A percentile compares a stretch with the other conserved stretches of the same genome.
phyloP scores from a whole-genome alignment of 2,329 filamentous ascomycete species.

The Cylindrodendrum hubeiense region DNA sequence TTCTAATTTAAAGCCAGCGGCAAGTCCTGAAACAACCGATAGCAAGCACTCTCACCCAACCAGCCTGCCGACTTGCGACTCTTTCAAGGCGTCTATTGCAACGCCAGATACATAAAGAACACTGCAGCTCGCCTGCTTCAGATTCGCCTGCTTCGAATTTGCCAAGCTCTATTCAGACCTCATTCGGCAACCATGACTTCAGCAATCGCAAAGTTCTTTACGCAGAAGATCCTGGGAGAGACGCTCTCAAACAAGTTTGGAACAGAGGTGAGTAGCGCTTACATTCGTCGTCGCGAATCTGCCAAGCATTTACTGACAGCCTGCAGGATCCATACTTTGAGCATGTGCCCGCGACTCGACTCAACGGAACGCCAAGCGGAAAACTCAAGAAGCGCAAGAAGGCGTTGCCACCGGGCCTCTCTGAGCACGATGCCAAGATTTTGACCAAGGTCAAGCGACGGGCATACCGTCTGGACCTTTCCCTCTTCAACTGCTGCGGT shows the following conservation, averaged over 20 bases:
- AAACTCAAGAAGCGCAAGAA: slow-evolving; percentile 89
- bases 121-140: not conserved
- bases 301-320: slow-evolving; percentile 33
- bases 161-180: not conserved
- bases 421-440: slow-evolving; percentile 82
- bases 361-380: slow-evolving; percentile 72
- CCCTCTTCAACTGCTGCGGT: slow-evolving; percentile 83
- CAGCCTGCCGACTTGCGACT: slow-evolving; percentile 33
- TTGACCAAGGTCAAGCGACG: slow-evolving; percentile 88
- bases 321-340: slow-evolving; percentile 91
- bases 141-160: not conserved
- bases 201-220: slow-evolving; percentile 65
- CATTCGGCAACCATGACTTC: slow-evolving; percentile 59
- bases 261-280: slow-evolving; percentile 58
- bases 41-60: slow-evolving; percentile 32
- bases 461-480: slow-evolving; percentile 88
- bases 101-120: slow-evolving; percentile 26
- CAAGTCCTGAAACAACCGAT: slow-evolving; percentile 43
- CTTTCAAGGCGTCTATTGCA: slow-evolving; percentile 7
- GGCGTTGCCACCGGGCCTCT: slow-evolving; percentile 85
- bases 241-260: slow-evolving; percentile 69
- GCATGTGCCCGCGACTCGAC: slow-evolving; percentile 78
- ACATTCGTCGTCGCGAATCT: not conserved
- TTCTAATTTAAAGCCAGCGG: slow-evolving; percentile 25
- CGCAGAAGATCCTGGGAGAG: slow-evolving; percentile 70